Conservation (phyloP, 805 yeast species). For the Zygosaccharomyces kombuchaensis region DNA sequence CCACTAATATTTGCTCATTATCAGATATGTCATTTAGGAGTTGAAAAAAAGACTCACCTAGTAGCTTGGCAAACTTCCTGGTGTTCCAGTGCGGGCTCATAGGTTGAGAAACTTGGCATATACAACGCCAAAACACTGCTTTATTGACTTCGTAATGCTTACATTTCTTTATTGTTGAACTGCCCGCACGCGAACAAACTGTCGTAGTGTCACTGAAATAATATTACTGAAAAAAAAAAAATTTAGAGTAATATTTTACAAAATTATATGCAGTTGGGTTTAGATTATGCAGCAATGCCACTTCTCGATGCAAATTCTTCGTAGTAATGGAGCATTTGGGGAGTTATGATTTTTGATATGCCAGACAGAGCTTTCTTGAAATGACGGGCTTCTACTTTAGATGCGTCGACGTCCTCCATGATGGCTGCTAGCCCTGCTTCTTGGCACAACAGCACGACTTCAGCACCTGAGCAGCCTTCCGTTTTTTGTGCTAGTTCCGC, state of each 20-base stretch:
- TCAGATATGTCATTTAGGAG: constrained; percentile 15
- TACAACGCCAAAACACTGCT: background rate
- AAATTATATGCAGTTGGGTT: background rate
- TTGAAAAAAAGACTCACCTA: constrained; percentile 16
- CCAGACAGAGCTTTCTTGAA: constrained; percentile 66
- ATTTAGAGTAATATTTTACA: background rate
- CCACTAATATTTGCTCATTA: constrained; percentile 21
- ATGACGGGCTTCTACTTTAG: constrained; percentile 55
- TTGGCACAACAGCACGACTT: constrained; percentile 84
- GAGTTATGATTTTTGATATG: constrained; percentile 74
- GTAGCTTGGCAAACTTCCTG: constrained; percentile 20
- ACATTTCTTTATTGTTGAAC: background rate
- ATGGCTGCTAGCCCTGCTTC: constrained; percentile 95
- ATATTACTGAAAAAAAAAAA: background rate
- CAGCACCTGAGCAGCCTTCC: constrained; percentile 96
- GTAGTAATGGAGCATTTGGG: constrained; percentile 79
- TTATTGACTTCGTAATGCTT: background rate
- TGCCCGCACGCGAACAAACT: background rate
- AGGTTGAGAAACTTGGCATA: background rate
- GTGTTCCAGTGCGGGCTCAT: constrained; percentile 30
- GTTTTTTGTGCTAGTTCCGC: constrained; percentile 55
- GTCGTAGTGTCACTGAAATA: background rate
- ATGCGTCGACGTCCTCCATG: constrained; percentile 63
- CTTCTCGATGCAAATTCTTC: constrained; percentile 43
- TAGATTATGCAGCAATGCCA: constrained; percentile 32